Base-by-base conservation (phyloP, 2,329 filamentous ascomycete genomes). In the Pseudogymnoascus sp. region DNA sequence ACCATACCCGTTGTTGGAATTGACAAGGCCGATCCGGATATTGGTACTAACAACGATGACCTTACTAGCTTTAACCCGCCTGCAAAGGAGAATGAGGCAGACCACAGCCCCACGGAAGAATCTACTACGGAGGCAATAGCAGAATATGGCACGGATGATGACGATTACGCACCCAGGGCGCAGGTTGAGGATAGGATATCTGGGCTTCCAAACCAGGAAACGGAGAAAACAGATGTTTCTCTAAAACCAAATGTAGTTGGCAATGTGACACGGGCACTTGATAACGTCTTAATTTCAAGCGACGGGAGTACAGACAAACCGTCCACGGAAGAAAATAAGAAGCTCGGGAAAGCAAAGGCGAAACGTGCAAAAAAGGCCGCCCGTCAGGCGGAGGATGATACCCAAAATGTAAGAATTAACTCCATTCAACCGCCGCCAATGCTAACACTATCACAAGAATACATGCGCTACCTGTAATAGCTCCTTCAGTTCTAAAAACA, bases 401-500 rank as follows among this genome's bases (percentile, higher is more conserved):
- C 31, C 21, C 18, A 59, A 59, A 42, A 12, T 35, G 62, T 53
- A 37, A 33, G 28, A 33, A 23, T 42, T 25, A 50, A 25, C 25
- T 33, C 42, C 37, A 25, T 63, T 35, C n/a, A 18, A 31, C 40
- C 16, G 28, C 40, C 12, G n/a, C 11, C 38, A 16, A 64, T 18
- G 50, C 59, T 62, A 37, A 62, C 68, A 23, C 67, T 31, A 16
- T 59, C 5, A 21, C 6, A 72, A 78, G 60, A 77, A 81, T 65
- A 79, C 76, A 64, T 90, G 87, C 72, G 77, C 77, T 1, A 75
- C 75, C 1, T 90, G 87, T 71, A 77, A 79, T 50, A 79, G 78
- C 11, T 74, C 73, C 0, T 90, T 89, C 68, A 66, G 79, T 0
- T 85, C 82, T 1, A 86, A 83, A 66, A 85, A 78, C n/a, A 81